Base-by-base conservation (phyloP, 352 stramenopile species). In the Halophytophthora batemanensis region DNA sequence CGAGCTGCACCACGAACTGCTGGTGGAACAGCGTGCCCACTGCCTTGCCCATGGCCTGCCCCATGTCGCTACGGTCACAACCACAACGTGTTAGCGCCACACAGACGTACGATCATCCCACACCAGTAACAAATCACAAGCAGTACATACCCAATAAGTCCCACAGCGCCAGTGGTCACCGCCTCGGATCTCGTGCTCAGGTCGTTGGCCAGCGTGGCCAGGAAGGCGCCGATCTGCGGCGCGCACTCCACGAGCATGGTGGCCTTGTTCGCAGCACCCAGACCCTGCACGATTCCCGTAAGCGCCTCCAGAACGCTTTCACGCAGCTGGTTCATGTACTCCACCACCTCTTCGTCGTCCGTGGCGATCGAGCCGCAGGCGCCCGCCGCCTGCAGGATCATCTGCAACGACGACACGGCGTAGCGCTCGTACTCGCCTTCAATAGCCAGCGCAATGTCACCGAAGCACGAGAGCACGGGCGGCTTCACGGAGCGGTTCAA, bases 341-440 rank as follows among this genome's bases (percentile, higher is more conserved):
- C 93, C 57, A 99, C 89, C n/a, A 98, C 82, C 45, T 99, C 96
- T 54, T 99, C 96, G 60, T 99, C 96, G 50, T 98, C 90, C 6
- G 88, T 90, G 18, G 85, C 69, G 42, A 96, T 92, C 13, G 78
- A 74, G 23, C 79, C 73, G 25, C 90, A 96, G n/a, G 85, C 75
- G 23, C 87, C 84, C 12, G 95, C 90, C 5, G 84, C 84, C 56
- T 95, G 83, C 29, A 91, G 53, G 38, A 96, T 88, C 77, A 95
- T 93, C 50, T 88, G 70, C 49, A 93, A 68, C 23, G 88, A 89
- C 36, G 81, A 69, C 15, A 64, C 58, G n/a, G 88, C 71, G 62
- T 96, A 97, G 21, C 82, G 83, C 46, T 96, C 86, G 56, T 96
- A 97, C 34, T 96, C 86, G 8, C 85, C 91, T 43, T 95, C 87